Percentiles rank a stretch among this genome's conserved stretches.
Evolutionary conservation across 2,329 filamentous ascomycete genomes (phyloP).

Genomic region (Exophiala bonariae): DNA sequence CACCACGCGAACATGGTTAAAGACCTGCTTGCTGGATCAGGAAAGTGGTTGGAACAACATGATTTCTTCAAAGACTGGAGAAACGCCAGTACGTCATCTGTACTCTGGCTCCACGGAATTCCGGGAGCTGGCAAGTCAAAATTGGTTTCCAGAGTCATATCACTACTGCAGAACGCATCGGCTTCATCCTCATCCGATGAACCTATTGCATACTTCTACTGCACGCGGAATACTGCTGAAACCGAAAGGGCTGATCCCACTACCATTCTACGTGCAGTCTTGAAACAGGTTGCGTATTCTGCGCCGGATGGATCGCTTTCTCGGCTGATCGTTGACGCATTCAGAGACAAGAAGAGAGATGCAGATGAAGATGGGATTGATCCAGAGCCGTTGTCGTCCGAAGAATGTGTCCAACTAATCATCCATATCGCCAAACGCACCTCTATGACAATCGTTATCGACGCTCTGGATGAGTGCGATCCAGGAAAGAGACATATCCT

Average conservation of each 20-base stretch:
- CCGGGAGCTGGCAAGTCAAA: conserved; percentile 23
- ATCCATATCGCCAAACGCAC: conserved; percentile 25
- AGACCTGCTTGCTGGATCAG: conserved; percentile 4
- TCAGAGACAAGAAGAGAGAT: conserved; percentile 10
- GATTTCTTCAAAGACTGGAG: conserved; percentile 17
- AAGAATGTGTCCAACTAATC: conserved; percentile 23
- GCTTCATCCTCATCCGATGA: conserved; percentile 1
- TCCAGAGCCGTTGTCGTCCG: conserved; percentile 10
- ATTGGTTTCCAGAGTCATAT: conserved; percentile 20
- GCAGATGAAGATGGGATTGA: conserved; percentile 17
- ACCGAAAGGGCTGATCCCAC: conserved; percentile 25
- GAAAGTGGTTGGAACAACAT: conserved; percentile 21
- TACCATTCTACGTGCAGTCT: conserved; percentile 26
- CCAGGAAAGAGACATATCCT: conserved; percentile 24
- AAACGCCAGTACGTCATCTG: conserved; percentile 12
- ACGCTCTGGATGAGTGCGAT: conserved; percentile 38
- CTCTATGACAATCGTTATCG: conserved; percentile 34
- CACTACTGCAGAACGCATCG: conserved; percentile 2
- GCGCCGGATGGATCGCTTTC: conserved; percentile 12
- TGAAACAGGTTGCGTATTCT: conserved; percentile 26
- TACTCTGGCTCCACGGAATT: conserved; percentile 26
- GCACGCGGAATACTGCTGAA: conserved; percentile 28
- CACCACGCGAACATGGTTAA: conserved; percentile 1
- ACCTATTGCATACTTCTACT: conserved; percentile 32
- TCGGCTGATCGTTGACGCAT: conserved; percentile 9